Evolutionary conservation across 345 rosid genomes (phyloP), one percentile per base, ranked within the genome.

Genomic region (Aquilaria malaccensis): DNA sequence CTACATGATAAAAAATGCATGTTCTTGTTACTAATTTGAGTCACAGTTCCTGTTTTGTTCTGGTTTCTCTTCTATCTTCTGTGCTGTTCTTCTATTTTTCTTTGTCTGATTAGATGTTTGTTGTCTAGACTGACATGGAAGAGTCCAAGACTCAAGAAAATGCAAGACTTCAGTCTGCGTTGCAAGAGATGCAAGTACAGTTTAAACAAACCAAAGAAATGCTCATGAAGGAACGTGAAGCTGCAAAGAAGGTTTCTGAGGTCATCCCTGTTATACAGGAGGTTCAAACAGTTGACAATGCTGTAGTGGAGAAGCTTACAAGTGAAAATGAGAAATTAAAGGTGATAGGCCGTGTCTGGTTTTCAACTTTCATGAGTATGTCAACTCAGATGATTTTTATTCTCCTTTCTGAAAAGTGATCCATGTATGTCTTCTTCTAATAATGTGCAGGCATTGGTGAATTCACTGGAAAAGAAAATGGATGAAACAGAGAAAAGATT

Each of bases 61-160:
- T 37, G 7, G 43, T 37, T 37, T 37, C 43, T 37, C 33, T 45
- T 37, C 43, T 37, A 37, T 9, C 7, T 7, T 37, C 22, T 31
- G 33, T 68, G 48, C 50, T 50, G 50, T 32, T 62, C 45, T 15
- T 62, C 45, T 15, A 31, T 56, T 33, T 9, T 32, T 56, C 9
- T 14, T 53, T 9, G 32, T 46, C 13, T 54, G 33, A 43, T 22
- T 63, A 46, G 52, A 52, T 65, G 59, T 58, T 30, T 62, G 22
- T 43, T 59, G 62, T 76, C 67, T 70, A 94, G 97, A 86, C 83
- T 83, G 99, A 94, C 69, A 30, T 86, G 57, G 99, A 94, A 83
- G 99, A 90, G 73, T 79, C 96, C 61, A 91, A 94, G 78, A 91
- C 77, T 13, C 96, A 86, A 76, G 99, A 94, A 65, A 86, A 83